Conservation (phyloP, 768 basidiomycete species). For the Leccinum subgranulosum region DNA sequence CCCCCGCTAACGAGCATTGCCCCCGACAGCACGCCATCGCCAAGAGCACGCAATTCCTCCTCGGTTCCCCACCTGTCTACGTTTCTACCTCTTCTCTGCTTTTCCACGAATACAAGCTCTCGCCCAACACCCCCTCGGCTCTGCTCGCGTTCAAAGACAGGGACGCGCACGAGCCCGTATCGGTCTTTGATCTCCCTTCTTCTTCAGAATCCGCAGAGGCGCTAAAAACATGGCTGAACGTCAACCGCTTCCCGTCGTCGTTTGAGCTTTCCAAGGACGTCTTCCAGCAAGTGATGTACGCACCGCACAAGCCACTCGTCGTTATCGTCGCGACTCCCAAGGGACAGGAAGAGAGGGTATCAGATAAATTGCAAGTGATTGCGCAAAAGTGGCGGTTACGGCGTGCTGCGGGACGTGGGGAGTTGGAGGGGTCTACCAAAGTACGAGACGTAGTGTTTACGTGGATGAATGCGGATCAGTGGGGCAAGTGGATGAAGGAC, state of each 20-base stretch:
- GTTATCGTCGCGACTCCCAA: constrained; percentile 60
- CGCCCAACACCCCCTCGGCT: constrained; percentile 46
- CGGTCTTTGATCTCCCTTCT: constrained; percentile 34
- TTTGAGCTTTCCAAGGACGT: constrained; percentile 74
- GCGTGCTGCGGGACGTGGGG: not conserved
- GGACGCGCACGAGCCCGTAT: constrained; percentile 44
- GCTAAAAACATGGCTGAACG: constrained; percentile 55
- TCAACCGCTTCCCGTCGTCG: constrained; percentile 69
- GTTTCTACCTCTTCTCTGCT: constrained; percentile 34
- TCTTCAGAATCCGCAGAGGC: not conserved
- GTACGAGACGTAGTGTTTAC: constrained; percentile 70
- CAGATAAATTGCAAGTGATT: constrained; percentile 47
- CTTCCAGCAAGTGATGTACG: constrained; percentile 86
- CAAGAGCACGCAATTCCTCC: constrained; percentile 49
- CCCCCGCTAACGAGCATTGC: not conserved
- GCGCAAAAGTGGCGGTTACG: constrained; percentile 56
- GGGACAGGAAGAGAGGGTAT: constrained; percentile 38
- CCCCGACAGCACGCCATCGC: constrained; percentile 47
- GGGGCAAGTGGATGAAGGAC: constrained; percentile 87
- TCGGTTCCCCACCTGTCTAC: constrained; percentile 50
- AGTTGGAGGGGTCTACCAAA: not conserved
- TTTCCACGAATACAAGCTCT: constrained; percentile 35
- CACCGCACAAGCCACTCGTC: constrained; percentile 70
- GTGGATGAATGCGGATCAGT: constrained; percentile 84
- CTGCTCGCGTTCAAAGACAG: constrained; percentile 68